Percentiles rank a stretch among this genome's conserved stretches.
Conservation (phyloP, 2,329 filamentous ascomycete genomes). For the Fusarium sp. region DNA sequence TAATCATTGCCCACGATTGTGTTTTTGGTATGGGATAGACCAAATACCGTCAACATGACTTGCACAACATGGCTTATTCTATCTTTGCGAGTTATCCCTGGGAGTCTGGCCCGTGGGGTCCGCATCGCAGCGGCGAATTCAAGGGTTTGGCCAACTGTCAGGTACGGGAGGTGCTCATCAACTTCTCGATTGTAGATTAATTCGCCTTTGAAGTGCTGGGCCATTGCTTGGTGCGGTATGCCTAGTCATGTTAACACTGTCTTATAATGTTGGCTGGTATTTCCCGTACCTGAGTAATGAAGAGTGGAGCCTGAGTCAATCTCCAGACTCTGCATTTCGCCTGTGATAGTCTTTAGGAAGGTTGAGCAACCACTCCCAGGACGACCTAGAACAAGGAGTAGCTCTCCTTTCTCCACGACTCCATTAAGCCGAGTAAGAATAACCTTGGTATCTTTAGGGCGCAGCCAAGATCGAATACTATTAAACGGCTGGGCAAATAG, state of each 20-base stretch:
- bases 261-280: neutral
- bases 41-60: conserved; percentile 78
- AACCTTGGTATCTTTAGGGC: conserved; percentile 62
- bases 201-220: conserved; percentile 72
- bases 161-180: conserved; percentile 79
- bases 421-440: conserved; percentile 76
- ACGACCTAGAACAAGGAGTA: conserved; percentile 76
- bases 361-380: conserved; percentile 75
- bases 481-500: conserved; percentile 69
- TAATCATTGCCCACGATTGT: conserved; percentile 84
- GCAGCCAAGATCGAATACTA: conserved; percentile 38
- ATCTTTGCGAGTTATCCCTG: conserved; percentile 71
- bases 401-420: conserved; percentile 72
- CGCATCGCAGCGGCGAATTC: conserved; percentile 78
- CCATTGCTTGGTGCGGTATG: conserved; percentile 64
- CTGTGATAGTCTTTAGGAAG: conserved; percentile 71
- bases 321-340: conserved; percentile 69
- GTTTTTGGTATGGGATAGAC: conserved; percentile 76
- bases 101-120: conserved; percentile 73
- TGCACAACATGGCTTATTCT: conserved; percentile 73
- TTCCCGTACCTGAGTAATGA: conserved; percentile 69
- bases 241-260: neutral
- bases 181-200: conserved; percentile 83
- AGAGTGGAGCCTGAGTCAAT: conserved; percentile 64
- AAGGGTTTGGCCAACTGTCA: conserved; percentile 80